Evolutionary conservation across 1,284 basidiomycete genomes (phyloP).

Genomic region (Porogramme epimiltina): DNA sequence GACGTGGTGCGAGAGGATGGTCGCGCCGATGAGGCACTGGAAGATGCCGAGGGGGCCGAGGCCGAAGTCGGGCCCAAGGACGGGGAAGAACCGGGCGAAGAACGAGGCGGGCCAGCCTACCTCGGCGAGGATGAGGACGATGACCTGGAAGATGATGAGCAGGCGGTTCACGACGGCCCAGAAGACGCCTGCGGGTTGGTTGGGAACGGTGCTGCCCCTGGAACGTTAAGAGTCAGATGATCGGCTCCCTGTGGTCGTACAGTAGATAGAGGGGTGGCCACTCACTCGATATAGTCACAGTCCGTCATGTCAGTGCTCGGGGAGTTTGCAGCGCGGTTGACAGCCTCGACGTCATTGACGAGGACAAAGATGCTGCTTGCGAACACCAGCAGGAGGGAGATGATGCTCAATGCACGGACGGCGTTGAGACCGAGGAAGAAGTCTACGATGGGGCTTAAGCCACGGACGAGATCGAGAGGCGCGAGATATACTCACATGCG

Average conservation of each 20-base stretch:
- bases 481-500: conserved; percentile 15
- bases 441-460: conserved; percentile 37
- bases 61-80: conserved; percentile 82
- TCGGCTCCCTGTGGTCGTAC: no score
- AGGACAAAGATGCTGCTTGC: conserved; percentile 79
- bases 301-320: conserved; percentile 38
- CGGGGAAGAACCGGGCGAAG: conserved; percentile 83
- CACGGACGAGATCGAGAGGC: not conserved
- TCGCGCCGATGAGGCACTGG: conserved; percentile 81
- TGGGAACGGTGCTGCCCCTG: conserved; percentile 79
- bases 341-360: conserved; percentile 79
- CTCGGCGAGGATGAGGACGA: conserved; percentile 73
- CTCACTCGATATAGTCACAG: conserved; percentile 74
- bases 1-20: conserved; percentile 81
- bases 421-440: conserved; percentile 79
- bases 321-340: conserved; percentile 43
- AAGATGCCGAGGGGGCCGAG: conserved; percentile 82
- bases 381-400: conserved; percentile 76
- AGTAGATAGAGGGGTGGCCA: not conserved
- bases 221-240: conserved; percentile 5
- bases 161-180: conserved; percentile 85
- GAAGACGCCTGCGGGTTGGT: conserved; percentile 84
- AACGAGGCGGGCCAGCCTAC: conserved; percentile 68
- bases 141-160: conserved; percentile 76
- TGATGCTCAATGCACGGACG: conserved; percentile 75